These are phyloP conservation scores for Boletus hoseneyae DNA, from an alignment of 1,284 basidiomycete genomes.

Conservation along the genomic window DNA sequence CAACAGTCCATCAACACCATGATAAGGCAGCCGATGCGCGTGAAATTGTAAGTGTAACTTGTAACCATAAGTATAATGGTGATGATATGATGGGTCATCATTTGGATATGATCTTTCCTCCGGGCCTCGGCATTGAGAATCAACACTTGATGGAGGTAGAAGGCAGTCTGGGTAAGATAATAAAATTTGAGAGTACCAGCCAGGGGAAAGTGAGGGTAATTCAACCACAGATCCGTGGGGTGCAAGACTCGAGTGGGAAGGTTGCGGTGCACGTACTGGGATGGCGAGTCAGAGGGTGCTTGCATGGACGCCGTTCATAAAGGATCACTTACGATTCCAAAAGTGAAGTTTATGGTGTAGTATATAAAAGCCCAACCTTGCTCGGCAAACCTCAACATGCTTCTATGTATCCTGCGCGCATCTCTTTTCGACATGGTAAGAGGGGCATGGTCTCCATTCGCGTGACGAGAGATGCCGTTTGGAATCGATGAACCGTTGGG, in stretches of 20 bases:
- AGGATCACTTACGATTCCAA: conserved; percentile 73
- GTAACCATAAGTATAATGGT: conserved; percentile 76
- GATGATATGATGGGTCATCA: conserved; percentile 95
- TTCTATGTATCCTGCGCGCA: conserved; percentile 59
- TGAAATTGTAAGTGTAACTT: conserved; percentile 84
- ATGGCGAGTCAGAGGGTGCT: conserved; percentile 5
- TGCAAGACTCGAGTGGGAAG: conserved; percentile 69
- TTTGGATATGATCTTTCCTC: conserved; percentile 91
- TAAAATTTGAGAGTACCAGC: conserved; percentile 84
- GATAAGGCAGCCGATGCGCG: conserved; percentile 83
- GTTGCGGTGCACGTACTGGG: conserved; percentile 75
- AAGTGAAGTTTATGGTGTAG: conserved; percentile 70
- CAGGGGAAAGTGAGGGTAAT: conserved; percentile 81
- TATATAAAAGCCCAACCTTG: conserved; percentile 91
- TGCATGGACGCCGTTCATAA: neutral
- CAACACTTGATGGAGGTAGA: conserved; percentile 90
- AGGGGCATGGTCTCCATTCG: conserved; percentile 15
- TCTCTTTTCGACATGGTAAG: conserved; percentile 39
- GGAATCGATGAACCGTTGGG: conserved; percentile 32
- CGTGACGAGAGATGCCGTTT: conserved; percentile 25
- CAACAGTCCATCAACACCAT: conserved; percentile 92
- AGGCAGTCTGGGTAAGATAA: conserved; percentile 89
- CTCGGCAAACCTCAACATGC: conserved; percentile 86
- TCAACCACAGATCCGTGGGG: conserved; percentile 71
- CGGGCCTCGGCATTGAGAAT: conserved; percentile 92